Conservation (phyloP, 257 asterid genomes). For the Jaltomata sinuosa region DNA sequence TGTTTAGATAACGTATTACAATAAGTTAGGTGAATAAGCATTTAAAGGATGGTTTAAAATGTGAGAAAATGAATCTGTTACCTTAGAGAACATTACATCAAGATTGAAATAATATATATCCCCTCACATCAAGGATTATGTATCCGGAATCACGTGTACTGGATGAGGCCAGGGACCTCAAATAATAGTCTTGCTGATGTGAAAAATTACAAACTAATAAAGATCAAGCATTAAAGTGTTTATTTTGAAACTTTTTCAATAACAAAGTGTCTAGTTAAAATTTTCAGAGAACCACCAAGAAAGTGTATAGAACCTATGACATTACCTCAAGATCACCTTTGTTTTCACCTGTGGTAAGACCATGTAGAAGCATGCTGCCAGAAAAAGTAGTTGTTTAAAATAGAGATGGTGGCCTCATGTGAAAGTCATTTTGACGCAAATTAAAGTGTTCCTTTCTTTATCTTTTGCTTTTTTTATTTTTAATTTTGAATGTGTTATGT, state of each 20-base stretch:
- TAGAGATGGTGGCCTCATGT: conserved; percentile 2
- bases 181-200: neutral
- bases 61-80: neutral
- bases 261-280: neutral
- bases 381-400: neutral
- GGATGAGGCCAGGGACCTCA: neutral
- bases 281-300: neutral
- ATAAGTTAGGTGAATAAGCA: neutral
- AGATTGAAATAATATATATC: neutral
- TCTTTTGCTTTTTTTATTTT: neutral
- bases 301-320: neutral
- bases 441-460: neutral
- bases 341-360: conserved; percentile 67
- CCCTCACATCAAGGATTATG: neutral
- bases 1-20: neutral
- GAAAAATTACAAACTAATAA: neutral
- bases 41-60: neutral
- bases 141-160: neutral
- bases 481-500: neutral
- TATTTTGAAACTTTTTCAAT: neutral
- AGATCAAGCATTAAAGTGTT: neutral
- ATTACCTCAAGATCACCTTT: conserved; percentile 94
- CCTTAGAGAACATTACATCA: neutral
- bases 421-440: conserved; percentile 5
- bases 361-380: conserved; percentile 93